Percentiles rank a stretch among this genome's conserved stretches.
Evolutionary conservation across 768 basidiomycete species (phyloP).

Genomic region (Podaxis rugospora): DNA sequence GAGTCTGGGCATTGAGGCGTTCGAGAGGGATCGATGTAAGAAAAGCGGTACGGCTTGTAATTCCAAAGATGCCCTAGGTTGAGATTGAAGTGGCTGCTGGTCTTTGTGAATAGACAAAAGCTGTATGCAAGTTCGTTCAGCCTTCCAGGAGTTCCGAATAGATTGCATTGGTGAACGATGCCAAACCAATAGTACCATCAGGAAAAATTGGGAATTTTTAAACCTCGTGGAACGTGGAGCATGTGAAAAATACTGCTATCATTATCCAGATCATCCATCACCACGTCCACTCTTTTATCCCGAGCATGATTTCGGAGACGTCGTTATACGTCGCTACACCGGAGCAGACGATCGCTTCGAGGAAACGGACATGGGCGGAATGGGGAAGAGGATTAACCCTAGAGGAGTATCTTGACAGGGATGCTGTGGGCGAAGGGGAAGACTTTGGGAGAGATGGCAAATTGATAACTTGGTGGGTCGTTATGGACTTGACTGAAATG

Average conservation of each 20-base stretch:
- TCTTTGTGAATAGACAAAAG: no score
- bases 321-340: constrained; percentile 34
- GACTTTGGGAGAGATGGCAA: constrained; percentile 43
- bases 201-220: background rate
- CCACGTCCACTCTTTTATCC: background rate
- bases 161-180: no score
- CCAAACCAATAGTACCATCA: background rate
- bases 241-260: constrained; percentile 8
- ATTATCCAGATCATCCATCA: background rate
- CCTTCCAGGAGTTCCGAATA: no score
- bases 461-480: constrained; percentile 45
- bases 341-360: constrained; percentile 39
- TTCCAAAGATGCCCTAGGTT: no score
- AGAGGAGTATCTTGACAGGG: constrained; percentile 42
- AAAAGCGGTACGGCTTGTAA: no score
- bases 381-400: constrained; percentile 42
- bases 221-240: background rate
- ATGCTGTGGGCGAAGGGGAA: constrained; percentile 32
- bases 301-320: constrained; percentile 5
- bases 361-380: constrained; percentile 22
- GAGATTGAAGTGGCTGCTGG: no score
- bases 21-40: no score
- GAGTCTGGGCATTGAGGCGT: no score
- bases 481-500: background rate
- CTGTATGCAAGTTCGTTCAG: no score